Base-by-base conservation (phyloP, 176 grass and related monocot genomes). In the Triticum urartu region DNA sequence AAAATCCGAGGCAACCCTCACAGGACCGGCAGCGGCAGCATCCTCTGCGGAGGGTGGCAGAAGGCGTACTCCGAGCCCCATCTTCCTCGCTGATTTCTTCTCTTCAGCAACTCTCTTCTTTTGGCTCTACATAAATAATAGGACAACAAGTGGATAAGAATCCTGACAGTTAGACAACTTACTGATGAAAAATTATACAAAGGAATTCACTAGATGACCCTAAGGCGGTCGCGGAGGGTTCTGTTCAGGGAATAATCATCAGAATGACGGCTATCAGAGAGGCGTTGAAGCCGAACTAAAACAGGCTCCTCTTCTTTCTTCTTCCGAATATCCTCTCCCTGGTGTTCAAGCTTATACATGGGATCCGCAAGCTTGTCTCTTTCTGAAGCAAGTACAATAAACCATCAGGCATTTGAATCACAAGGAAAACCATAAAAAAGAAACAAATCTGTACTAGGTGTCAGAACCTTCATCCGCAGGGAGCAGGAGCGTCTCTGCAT, bases 231-330 rank as follows among this genome's bases (percentile, higher is more conserved):
- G 20, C 90, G 90, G 32, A 99, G 97, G 36, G 87, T 60, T 93
- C 92, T 94, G 79, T 99, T 99, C 25, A 96, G 82, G 24, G 74
- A 72, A 88, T 99, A 99, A 78, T 99, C 97, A 83, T 99, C 79
- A 26, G 84, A 89, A 69, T 96, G 92, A 5, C 90, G 68, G 52
- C 84, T 92, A 59, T 99, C 92, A 21, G 97, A 99, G 14, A 99
- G 81, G 81, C 89, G 88, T 73, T 96, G 94, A 84, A 99, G 90
- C 65, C 92, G 88, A 77, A 99, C 87, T 80, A 99, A 79, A 83
- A 99, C 73, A 40, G 97, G 97, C 3, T 96, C 97, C 40, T 87
- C 89, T 87, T 94, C 97, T 93, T 96, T 99, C 90, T 99, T 99
- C 87, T 99, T 96, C 22, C 87, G 72, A 75, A 93, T 47, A 91